phyloP scores from a whole-genome alignment of 768 basidiomycete genomes.

The Leccinum subgranulosum region DNA sequence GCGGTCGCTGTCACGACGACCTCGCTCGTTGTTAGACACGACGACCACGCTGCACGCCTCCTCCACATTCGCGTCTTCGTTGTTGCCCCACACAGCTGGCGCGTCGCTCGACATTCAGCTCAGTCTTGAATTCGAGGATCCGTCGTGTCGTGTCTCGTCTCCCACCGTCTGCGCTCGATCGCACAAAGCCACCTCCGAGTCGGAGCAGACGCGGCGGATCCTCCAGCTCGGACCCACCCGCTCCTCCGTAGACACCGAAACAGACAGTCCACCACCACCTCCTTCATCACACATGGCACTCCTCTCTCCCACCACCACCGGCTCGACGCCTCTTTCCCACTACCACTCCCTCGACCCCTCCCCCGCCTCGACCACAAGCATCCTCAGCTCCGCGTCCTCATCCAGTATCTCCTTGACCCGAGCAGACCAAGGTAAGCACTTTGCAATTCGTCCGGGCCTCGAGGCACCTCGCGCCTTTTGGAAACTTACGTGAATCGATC shows the following conservation, averaged over 20 bases:
- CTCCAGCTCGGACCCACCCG: constrained; percentile 27
- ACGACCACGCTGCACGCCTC: constrained; percentile 8
- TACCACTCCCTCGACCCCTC: constrained; percentile 34
- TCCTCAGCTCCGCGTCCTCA: constrained; percentile 34
- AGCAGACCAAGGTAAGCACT: constrained; percentile 61
- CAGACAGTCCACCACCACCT: neutral
- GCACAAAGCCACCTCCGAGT: constrained; percentile 38
- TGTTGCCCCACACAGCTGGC: constrained; percentile 6
- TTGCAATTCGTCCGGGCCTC: constrained; percentile 17
- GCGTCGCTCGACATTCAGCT: neutral
- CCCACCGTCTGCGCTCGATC: constrained; percentile 33
- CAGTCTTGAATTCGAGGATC: constrained; percentile 36
- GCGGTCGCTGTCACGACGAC: constrained; percentile 7
- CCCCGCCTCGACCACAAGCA: constrained; percentile 17
- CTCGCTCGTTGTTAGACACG: constrained; percentile 13
- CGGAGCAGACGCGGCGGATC: constrained; percentile 52
- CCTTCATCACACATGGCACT: constrained; percentile 17
- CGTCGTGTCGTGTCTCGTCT: constrained; percentile 46
- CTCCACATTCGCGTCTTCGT: neutral
- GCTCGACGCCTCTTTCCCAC: constrained; percentile 31
- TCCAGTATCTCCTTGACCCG: constrained; percentile 52
- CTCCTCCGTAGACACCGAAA: constrained; percentile 7
- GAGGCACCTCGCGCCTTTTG: constrained; percentile 24
- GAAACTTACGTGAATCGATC: constrained; percentile 33
- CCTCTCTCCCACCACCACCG: constrained; percentile 21